These are phyloP conservation scores for Agrocybe pediades DNA, from an alignment of 768 basidiomycete species.

Conservation along the genomic window DNA sequence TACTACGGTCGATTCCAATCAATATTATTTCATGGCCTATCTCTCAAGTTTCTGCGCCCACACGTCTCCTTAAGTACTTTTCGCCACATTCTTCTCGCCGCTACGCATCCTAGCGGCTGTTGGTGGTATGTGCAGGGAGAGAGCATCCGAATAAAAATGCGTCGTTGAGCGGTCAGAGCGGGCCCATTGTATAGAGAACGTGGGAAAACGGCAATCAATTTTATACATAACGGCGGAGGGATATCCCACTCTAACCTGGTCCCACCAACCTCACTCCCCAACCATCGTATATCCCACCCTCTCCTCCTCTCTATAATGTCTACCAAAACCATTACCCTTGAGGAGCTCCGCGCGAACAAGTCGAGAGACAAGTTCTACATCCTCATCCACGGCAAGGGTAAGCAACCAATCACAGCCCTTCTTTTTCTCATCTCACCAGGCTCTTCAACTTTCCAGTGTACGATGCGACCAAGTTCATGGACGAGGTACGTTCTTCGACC, in stretches of 20 bases:
- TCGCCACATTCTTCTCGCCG: too few relatives aligned
- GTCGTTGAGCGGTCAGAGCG: not conserved
- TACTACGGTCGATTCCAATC: not conserved
- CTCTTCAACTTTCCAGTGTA: conserved; percentile 63
- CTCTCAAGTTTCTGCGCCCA: too few relatives aligned
- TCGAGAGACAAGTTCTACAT: conserved; percentile 78
- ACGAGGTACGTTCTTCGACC: conserved; percentile 66
- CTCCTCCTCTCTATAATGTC: conserved; percentile 36
- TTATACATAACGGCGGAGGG: conserved; percentile 7
- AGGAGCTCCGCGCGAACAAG: conserved; percentile 78
- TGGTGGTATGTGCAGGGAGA: too few relatives aligned
- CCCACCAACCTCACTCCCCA: conserved; percentile 22
- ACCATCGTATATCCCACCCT: conserved; percentile 21
- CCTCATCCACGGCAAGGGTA: conserved; percentile 86
- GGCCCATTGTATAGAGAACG: conserved; percentile 6
- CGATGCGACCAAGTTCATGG: conserved; percentile 90
- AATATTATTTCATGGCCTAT: too few relatives aligned
- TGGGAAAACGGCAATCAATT: conserved; percentile 17
- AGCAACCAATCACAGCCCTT: conserved; percentile 35
- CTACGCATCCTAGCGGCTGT: too few relatives aligned
- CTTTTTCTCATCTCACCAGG: conserved; percentile 32
- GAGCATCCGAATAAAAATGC: conserved; percentile 9
- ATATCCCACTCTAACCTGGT: conserved; percentile 13
- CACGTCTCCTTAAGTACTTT: too few relatives aligned
- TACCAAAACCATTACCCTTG: conserved; percentile 62